Conservation (phyloP, 1,284 basidiomycete species). For the Puccinia horiana region DNA sequence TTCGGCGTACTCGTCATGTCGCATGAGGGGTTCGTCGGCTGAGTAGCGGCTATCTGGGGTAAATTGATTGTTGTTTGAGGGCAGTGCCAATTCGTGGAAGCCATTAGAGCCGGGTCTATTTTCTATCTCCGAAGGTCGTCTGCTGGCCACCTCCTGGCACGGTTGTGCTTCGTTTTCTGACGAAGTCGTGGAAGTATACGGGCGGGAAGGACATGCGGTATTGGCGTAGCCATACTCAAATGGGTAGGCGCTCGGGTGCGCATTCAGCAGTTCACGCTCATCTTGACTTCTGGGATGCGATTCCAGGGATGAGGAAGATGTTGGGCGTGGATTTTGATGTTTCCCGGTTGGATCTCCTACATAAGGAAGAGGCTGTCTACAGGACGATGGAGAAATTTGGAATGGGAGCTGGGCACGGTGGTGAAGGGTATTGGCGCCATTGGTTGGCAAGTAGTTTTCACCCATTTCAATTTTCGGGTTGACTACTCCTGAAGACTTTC, state of each 20-base stretch:
- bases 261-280: conserved; percentile 2
- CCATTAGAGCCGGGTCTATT: background rate
- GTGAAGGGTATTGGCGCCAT: conserved; percentile 10
- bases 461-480: conserved; percentile 12
- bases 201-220: background rate
- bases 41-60: background rate
- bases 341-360: conserved; percentile 2
- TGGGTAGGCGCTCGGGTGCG: background rate
- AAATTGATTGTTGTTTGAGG: background rate
- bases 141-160: background rate
- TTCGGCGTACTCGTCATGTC: conserved; percentile 8
- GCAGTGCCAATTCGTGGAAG: background rate
- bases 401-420: conserved; percentile 9
- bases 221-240: conserved; percentile 10
- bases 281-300: conserved; percentile 1
- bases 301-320: conserved; percentile 7
- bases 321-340: background rate
- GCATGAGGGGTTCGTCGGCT: background rate
- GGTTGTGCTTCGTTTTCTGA: conserved; percentile 22
- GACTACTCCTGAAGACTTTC: conserved; percentile 15
- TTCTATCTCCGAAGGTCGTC: background rate
- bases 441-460: conserved; percentile 24
- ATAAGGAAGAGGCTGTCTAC: background rate
- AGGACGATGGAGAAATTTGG: background rate
- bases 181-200: conserved; percentile 2